Evolutionary conservation across 129 eudicot genomes (phyloP).

Genomic region (Chrysanthemum lavandulifolium): DNA sequence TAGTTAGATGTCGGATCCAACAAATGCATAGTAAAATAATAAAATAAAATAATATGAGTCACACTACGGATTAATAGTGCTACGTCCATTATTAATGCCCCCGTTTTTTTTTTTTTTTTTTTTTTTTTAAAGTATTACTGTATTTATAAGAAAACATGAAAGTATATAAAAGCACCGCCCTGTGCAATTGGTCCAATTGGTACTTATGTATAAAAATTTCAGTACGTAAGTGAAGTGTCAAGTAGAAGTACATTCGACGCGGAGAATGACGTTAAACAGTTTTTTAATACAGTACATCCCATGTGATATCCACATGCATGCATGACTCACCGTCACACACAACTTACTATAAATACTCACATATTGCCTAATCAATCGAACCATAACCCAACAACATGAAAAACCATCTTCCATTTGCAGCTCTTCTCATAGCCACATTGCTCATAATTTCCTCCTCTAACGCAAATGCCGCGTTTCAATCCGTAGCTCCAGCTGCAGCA

Average conservation of each 20-base stretch:
- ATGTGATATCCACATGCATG: slow-evolving; percentile 11
- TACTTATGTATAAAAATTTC: not conserved
- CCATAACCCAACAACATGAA: not conserved
- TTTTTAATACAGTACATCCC: not conserved
- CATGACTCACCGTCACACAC: slow-evolving; percentile 2
- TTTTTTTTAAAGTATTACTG: too few relatives aligned
- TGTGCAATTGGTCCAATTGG: not conserved
- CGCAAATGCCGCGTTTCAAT: slow-evolving; percentile 1
- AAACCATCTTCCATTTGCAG: slow-evolving; percentile 23
- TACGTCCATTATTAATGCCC: too few relatives aligned
- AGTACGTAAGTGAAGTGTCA: not conserved
- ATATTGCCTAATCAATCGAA: not conserved
- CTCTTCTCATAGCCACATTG: slow-evolving; percentile 23
- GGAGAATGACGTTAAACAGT: slow-evolving; percentile 9
- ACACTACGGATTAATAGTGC: too few relatives aligned
- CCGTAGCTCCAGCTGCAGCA: slow-evolving; percentile 7
- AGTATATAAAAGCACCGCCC: too few relatives aligned
- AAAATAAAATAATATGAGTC: too few relatives aligned
- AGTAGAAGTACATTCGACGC: not conserved
- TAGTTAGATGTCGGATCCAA: too few relatives aligned
- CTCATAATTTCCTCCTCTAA: slow-evolving; percentile 28
- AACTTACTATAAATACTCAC: slow-evolving; percentile 13
- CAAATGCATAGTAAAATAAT: too few relatives aligned
- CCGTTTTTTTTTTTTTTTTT: too few relatives aligned
- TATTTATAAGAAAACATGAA: too few relatives aligned